Percentiles rank a stretch among this genome's conserved stretches.
phyloP scores from a whole-genome alignment of 2,329 filamentous ascomycete genomes.

The Aspergillus pseudoglaucus region DNA sequence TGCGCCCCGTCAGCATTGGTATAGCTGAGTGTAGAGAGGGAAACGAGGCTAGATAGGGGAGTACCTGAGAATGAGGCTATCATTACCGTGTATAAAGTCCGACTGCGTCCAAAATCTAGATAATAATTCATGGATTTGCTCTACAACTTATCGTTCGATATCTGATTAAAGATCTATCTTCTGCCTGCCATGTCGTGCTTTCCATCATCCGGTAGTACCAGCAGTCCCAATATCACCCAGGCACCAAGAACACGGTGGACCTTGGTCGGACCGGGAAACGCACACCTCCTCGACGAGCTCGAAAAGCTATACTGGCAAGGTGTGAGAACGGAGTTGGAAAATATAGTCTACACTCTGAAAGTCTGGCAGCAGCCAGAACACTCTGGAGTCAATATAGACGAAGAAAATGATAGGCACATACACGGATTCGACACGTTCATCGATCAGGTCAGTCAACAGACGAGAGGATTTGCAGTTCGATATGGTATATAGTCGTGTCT shows the following conservation, averaged over 20 bases:
- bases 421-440: constrained; percentile 38
- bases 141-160: too few relatives aligned
- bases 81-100: background rate
- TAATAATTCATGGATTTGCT: too few relatives aligned
- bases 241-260: constrained; percentile 4
- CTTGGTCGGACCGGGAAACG: constrained; percentile 4
- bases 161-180: too few relatives aligned
- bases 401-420: constrained; percentile 20
- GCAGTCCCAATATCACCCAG: background rate
- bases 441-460: constrained; percentile 29
- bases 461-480: constrained; percentile 22
- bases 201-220: background rate
- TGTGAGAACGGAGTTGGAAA: constrained; percentile 28
- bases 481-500: constrained; percentile 11
- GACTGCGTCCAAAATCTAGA: background rate
- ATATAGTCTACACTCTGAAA: constrained; percentile 29
- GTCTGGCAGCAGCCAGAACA: constrained; percentile 24
- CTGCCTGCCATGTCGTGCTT: background rate
- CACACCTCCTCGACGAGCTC: constrained; percentile 18
- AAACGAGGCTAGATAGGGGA: background rate
- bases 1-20: background rate
- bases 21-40: too few relatives aligned
- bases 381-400: constrained; percentile 10
- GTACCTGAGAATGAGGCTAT: background rate
- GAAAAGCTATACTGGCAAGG: constrained; percentile 35